Conservation (phyloP, 129 eudicot species). For the sunflower (Helianthus annuus) region DNA sequence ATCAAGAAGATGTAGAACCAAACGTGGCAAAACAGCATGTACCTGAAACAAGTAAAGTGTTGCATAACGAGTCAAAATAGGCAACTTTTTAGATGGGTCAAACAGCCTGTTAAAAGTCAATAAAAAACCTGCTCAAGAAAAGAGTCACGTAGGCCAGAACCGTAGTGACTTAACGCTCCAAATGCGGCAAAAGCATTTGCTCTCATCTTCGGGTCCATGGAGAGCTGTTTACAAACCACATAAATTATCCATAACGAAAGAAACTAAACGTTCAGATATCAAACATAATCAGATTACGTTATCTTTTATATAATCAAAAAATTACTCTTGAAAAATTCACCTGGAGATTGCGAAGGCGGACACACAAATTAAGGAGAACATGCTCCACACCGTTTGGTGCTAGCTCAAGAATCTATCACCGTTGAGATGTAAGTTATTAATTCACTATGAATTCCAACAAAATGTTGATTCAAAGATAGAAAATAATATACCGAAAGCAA, state of each 20-base stretch:
- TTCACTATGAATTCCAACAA: background rate
- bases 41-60: slow-evolving; percentile 46
- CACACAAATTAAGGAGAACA: slow-evolving; percentile 72
- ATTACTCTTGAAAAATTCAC: slow-evolving; percentile 36
- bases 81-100: background rate
- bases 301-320: background rate
- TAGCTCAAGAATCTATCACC: slow-evolving; percentile 67
- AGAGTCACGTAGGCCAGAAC: slow-evolving; percentile 61
- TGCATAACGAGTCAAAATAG: background rate
- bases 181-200: slow-evolving; percentile 93
- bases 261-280: background rate
- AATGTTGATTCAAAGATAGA: background rate
- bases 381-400: slow-evolving; percentile 77
- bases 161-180: slow-evolving; percentile 74
- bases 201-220: slow-evolving; percentile 76
- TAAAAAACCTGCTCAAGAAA: slow-evolving; percentile 88
- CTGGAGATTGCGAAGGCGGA: slow-evolving; percentile 97
- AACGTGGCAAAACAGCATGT: slow-evolving; percentile 80
- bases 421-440: slow-evolving; percentile 10
- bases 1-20: slow-evolving; percentile 86
- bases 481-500: slow-evolving; percentile 64
- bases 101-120: slow-evolving; percentile 15
- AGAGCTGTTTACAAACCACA: slow-evolving; percentile 49
- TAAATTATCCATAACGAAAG: background rate
- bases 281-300: background rate